These are phyloP conservation scores for Bipolaris oryzae DNA, from an alignment of 2,329 filamentous ascomycete genomes.

Conservation along the genomic window DNA sequence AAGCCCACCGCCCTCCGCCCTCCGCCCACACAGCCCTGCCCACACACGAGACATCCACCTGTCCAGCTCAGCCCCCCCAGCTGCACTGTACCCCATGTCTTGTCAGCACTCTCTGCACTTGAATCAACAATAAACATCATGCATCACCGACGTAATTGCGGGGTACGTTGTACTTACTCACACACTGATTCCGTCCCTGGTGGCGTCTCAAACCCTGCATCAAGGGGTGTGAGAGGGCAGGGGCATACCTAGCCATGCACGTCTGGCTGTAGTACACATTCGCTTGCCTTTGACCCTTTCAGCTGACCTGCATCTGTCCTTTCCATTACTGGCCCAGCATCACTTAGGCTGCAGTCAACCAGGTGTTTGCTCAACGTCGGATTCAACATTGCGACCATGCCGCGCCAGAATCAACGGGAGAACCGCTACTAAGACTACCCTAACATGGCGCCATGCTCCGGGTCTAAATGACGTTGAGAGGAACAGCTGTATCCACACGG, in stretches of 20 bases:
- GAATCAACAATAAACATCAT: background rate
- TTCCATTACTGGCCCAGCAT: background rate
- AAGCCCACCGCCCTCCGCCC: too few relatives aligned
- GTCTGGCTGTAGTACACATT: background rate
- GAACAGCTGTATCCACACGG: background rate
- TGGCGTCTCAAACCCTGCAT: constrained; percentile 10
- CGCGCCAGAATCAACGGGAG: constrained; percentile 6
- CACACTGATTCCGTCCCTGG: constrained; percentile 3
- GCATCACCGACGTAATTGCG: constrained; percentile 6
- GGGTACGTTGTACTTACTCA: background rate
- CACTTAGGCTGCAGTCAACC: background rate
- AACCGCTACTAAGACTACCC: constrained; percentile 16
- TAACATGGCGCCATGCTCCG: constrained; percentile 22
- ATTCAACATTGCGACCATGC: constrained; percentile 17
- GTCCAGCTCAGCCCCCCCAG: background rate
- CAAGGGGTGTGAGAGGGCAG: constrained; percentile 7
- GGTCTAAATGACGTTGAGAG: constrained; percentile 8
- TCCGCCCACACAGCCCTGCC: background rate
- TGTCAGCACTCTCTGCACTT: background rate
- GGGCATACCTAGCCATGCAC: background rate
- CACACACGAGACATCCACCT: background rate
- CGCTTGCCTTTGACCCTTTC: background rate
- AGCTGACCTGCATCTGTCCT: constrained; percentile 2
- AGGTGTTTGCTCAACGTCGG: constrained; percentile 13
- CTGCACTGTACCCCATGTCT: background rate